These are phyloP conservation scores for Solanum chaucha DNA, from an alignment of 257 asterid species.

Conservation along the genomic window DNA sequence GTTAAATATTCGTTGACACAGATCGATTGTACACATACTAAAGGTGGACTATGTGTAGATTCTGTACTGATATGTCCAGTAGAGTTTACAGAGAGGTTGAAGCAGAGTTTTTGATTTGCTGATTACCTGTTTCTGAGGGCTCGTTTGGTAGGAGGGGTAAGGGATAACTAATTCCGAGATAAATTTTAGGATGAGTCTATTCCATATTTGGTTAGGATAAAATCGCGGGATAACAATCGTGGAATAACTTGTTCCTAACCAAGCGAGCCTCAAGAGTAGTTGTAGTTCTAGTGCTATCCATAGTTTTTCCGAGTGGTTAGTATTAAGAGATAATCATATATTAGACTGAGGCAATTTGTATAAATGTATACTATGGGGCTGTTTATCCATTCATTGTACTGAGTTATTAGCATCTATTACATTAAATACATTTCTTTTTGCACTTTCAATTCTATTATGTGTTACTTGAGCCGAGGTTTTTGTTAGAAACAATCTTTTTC, in stretches of 20 bases:
- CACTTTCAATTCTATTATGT: not conserved
- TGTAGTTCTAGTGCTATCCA: not conserved
- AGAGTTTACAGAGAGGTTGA: conserved; percentile 48
- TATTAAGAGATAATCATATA: not conserved
- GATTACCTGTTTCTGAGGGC: not conserved
- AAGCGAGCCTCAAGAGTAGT: not conserved
- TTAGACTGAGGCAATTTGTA: not conserved
- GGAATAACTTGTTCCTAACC: not conserved
- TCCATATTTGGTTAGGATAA: not conserved
- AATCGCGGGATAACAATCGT: not conserved
- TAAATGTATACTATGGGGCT: not conserved
- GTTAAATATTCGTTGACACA: conserved; percentile 88
- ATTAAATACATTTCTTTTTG: not conserved
- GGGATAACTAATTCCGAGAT: not conserved
- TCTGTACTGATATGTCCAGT: conserved; percentile 63
- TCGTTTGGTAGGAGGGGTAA: not conserved
- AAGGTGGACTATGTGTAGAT: conserved; percentile 91
- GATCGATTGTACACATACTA: conserved; percentile 87
- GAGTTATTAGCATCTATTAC: not conserved
- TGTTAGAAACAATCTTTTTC: no score
- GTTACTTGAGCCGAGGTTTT: not conserved
- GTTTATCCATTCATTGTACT: not conserved
- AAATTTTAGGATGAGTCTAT: not conserved
- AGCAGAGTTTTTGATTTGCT: conserved; percentile 16
- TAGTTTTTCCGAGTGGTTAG: not conserved